These are phyloP conservation scores for Metschnikowia proteae DNA, from an alignment of 805 yeast species.

Conservation along the genomic window DNA sequence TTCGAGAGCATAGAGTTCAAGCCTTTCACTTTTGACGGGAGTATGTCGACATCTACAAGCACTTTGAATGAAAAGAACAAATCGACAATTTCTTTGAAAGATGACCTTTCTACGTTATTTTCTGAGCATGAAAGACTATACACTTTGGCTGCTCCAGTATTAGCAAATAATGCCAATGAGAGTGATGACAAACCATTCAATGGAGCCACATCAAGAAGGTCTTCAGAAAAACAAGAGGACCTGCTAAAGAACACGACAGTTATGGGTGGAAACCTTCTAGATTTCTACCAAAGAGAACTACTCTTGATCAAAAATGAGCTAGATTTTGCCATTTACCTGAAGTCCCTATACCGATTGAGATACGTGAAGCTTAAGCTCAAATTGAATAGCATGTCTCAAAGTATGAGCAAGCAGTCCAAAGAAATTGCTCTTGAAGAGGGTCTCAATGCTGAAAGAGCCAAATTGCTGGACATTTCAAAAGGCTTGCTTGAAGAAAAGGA, in stretches of 20 bases:
- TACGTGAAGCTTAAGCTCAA: slow-evolving; percentile 14
- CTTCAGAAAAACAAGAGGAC: neutral
- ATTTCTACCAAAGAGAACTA: slow-evolving; percentile 56
- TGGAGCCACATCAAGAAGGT: neutral
- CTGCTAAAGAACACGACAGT: neutral
- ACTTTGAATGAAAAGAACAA: neutral
- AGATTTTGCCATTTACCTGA: slow-evolving; percentile 54
- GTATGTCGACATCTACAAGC: neutral
- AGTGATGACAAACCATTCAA: neutral
- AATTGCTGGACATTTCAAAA: slow-evolving; percentile 11
- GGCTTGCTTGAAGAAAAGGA: slow-evolving; percentile 11
- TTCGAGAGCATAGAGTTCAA: slow-evolving; percentile 7
- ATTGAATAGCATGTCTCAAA: slow-evolving; percentile 9
- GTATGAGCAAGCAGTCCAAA: neutral
- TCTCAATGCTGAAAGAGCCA: slow-evolving; percentile 5
- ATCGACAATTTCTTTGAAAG: slow-evolving; percentile 1
- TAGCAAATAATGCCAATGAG: neutral
- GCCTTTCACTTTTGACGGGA: slow-evolving; percentile 12
- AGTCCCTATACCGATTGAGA: slow-evolving; percentile 31
- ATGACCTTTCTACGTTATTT: slow-evolving; percentile 21
- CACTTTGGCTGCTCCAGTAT: slow-evolving; percentile 6
- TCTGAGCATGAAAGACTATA: slow-evolving; percentile 34
- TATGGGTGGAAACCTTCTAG: slow-evolving; percentile 24
- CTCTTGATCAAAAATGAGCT: slow-evolving; percentile 56
- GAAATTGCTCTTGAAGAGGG: slow-evolving; percentile 8